These are phyloP conservation scores for Stagonosporopsis vannaccii DNA, from an alignment of 2,329 filamentous ascomycete genomes.

Conservation along the genomic window DNA sequence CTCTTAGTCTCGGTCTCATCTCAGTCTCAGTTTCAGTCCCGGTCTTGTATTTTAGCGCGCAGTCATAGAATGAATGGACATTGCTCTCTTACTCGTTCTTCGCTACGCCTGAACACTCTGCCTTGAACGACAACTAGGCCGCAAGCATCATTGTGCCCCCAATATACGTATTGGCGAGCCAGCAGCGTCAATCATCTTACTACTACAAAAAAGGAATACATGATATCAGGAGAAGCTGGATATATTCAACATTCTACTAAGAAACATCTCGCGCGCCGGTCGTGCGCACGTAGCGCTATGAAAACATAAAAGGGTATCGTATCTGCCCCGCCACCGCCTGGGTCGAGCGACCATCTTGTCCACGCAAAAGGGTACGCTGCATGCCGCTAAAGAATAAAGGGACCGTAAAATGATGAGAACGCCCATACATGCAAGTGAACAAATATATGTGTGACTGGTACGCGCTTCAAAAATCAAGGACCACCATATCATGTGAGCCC, in stretches of 20 bases:
- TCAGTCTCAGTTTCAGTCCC: not conserved
- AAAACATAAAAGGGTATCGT: constrained; percentile 33
- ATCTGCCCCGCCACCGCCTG: constrained; percentile 15
- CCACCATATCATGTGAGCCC: not conserved
- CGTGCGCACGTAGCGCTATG: not conserved
- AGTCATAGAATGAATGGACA: too few relatives aligned
- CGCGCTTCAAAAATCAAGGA: not conserved
- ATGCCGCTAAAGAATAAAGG: constrained; percentile 23
- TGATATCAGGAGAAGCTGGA: not conserved
- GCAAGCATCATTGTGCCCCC: too few relatives aligned
- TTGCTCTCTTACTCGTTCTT: too few relatives aligned
- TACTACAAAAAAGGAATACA: not conserved
- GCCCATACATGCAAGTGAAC: constrained; percentile 22
- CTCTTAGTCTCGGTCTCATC: constrained; percentile 5
- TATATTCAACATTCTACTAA: not conserved
- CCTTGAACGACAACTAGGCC: too few relatives aligned
- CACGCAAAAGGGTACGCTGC: constrained; percentile 9
- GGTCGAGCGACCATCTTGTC: constrained; percentile 13
- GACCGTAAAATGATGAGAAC: constrained; percentile 21
- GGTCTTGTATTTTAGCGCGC: too few relatives aligned
- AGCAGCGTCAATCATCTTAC: too few relatives aligned
- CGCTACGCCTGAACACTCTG: too few relatives aligned
- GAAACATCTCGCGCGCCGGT: not conserved
- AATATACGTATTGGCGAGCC: too few relatives aligned
- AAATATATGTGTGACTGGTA: not conserved